Percentiles rank a stretch among this genome's conserved stretches.
Evolutionary conservation across 208 protist species (phyloP).

Genomic region (Trypanosoma rangeli): DNA sequence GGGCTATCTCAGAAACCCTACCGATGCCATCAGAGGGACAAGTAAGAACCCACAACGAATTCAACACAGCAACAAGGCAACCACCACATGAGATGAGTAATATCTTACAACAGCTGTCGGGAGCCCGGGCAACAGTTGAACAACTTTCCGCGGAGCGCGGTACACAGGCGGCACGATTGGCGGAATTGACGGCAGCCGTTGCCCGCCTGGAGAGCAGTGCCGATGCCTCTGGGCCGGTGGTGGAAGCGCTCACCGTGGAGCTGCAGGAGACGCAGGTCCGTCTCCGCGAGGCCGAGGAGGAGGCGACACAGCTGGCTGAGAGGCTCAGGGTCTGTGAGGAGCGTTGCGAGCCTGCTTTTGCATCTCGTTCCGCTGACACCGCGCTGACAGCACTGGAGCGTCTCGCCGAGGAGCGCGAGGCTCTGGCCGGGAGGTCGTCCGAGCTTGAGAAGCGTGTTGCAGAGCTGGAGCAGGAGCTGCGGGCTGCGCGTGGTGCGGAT

Average conservation of each 20-base stretch:
- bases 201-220: constrained; percentile 4
- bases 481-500: not conserved
- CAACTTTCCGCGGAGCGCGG: not conserved
- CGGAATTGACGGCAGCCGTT: constrained; percentile 5
- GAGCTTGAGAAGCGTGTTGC: constrained; percentile 13
- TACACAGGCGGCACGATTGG: not conserved
- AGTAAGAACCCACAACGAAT: not conserved
- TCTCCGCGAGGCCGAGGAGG: constrained; percentile 24
- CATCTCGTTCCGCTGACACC: not conserved
- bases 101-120: not conserved
- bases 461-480: constrained; percentile 15
- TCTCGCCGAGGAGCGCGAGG: constrained; percentile 18
- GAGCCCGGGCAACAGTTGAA: not conserved
- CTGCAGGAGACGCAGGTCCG: constrained; percentile 24
- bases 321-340: constrained; percentile 21
- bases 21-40: not conserved
- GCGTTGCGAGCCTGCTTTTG: constrained; percentile 7
- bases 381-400: constrained; percentile 21
- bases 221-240: not conserved
- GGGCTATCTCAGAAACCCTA: not conserved
- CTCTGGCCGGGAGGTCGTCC: constrained; percentile 27
- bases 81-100: not conserved
- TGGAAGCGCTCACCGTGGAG: constrained; percentile 10
- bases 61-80: not conserved
- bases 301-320: constrained; percentile 15